Percentiles rank a stretch among this genome's conserved stretches.
Conservation (phyloP, 768 basidiomycete genomes). For the Xerocomus spinulosus region DNA sequence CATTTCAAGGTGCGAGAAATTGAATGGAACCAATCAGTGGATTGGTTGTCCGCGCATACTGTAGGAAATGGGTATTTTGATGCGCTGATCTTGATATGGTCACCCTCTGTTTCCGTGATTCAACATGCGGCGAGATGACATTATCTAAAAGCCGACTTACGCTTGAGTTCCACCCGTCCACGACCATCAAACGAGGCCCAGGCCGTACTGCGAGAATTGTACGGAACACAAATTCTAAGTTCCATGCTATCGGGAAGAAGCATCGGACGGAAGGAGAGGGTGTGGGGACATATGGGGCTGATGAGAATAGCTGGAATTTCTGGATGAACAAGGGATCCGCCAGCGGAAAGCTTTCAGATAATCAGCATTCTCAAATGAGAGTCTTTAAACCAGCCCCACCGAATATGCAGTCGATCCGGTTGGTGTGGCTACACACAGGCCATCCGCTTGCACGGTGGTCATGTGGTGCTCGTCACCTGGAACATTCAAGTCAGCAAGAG, state of each 20-base stretch:
- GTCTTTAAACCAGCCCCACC: constrained; percentile 39
- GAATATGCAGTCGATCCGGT: constrained; percentile 99
- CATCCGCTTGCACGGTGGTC: constrained; percentile 98
- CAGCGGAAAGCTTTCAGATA: constrained; percentile 71
- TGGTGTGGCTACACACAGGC: constrained; percentile 89
- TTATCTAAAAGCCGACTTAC: constrained; percentile 44
- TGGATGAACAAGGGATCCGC: constrained; percentile 95
- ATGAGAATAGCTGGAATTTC: constrained; percentile 96
- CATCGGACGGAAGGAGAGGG: constrained; percentile 98
- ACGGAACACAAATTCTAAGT: constrained; percentile 96
- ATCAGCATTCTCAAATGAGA: constrained; percentile 6
- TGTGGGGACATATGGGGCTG: constrained; percentile 97
- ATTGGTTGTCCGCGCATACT: constrained; percentile 95
- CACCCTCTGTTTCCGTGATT: constrained; percentile 68
- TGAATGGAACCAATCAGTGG: constrained; percentile 97
- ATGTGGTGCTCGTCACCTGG: constrained; percentile 97
- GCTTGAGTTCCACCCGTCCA: constrained; percentile 91
- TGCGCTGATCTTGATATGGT: constrained; percentile 97
- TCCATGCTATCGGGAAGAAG: constrained; percentile 98
- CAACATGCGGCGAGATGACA: constrained; percentile 1
- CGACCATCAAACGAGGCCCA: constrained; percentile 99
- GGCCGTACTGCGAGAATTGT: constrained; percentile 95
- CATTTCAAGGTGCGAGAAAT: constrained; percentile 96
- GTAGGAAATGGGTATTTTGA: constrained; percentile 98
- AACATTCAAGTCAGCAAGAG: constrained; percentile 1